phyloP scores from a whole-genome alignment of 2,329 filamentous ascomycete genomes.

The Madurella fahalii region DNA sequence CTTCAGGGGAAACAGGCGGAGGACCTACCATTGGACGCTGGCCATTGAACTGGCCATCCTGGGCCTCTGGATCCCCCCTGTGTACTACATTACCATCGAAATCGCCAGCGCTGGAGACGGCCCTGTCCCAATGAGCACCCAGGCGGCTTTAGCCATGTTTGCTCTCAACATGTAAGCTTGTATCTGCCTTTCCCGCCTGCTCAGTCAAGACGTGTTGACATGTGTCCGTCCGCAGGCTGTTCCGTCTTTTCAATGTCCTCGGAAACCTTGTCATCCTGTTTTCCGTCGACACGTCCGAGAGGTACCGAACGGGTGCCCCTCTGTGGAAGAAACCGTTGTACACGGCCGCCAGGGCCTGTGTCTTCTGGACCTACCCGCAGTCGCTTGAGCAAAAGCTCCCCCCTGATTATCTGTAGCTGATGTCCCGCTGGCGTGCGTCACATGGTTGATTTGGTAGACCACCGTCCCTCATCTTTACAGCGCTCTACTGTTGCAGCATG shows the following conservation, averaged over 20 bases:
- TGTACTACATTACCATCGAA: constrained; percentile 26
- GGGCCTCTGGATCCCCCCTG: constrained; percentile 31
- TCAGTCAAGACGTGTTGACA: background rate
- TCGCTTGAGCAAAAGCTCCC: constrained; percentile 9
- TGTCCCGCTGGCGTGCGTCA: background rate
- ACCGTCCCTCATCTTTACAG: no score
- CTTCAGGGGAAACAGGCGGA: constrained; percentile 32
- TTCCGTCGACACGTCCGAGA: constrained; percentile 13
- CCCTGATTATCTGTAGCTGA: background rate
- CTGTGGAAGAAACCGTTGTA: constrained; percentile 10
- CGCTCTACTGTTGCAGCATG: no score
- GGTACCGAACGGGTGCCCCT: constrained; percentile 1
- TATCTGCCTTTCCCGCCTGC: background rate
- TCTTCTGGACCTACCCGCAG: constrained; percentile 23
- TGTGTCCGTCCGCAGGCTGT: constrained; percentile 11
- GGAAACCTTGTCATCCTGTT: constrained; percentile 18
- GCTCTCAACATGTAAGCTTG: constrained; percentile 37
- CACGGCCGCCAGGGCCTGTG: constrained; percentile 1
- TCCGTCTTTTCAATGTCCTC: constrained; percentile 19
- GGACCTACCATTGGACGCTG: constrained; percentile 39
- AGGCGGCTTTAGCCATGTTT: constrained; percentile 34
- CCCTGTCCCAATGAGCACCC: constrained; percentile 20
- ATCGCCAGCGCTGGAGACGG: constrained; percentile 5
- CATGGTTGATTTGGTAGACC: background rate
- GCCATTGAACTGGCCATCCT: constrained; percentile 36